Conservation (phyloP, 805 yeast species). For the Yarrowia sp. region DNA sequence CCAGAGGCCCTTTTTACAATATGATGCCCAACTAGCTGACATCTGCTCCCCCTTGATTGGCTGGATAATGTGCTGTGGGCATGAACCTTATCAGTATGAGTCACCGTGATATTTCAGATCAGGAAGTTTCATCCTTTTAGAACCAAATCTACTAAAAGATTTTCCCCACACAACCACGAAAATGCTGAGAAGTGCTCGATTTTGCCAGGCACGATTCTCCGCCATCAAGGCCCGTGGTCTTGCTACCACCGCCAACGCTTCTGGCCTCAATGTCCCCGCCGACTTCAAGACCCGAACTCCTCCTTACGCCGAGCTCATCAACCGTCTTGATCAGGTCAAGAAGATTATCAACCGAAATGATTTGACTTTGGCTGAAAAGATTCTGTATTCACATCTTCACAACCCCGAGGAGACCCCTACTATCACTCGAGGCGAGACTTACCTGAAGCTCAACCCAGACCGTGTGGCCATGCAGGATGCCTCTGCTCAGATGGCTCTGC, state of each 20-base stretch:
- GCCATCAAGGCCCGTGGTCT: slow-evolving; percentile 15
- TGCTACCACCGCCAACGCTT: slow-evolving; percentile 7
- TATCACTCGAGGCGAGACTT: slow-evolving; percentile 77
- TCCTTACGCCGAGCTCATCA: slow-evolving; percentile 74
- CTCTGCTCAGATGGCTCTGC: slow-evolving; percentile 98
- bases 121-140: background rate
- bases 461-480: slow-evolving; percentile 99
- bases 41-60: background rate
- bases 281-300: slow-evolving; percentile 73
- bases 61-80: slow-evolving; percentile 11
- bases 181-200: slow-evolving; percentile 24
- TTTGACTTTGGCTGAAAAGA: slow-evolving; percentile 90
- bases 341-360: slow-evolving; percentile 65
- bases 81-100: slow-evolving; percentile 19
- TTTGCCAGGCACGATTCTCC: slow-evolving; percentile 10
- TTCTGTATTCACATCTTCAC: slow-evolving; percentile 86
- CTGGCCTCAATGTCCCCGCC: slow-evolving; percentile 45
- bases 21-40: background rate
- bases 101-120: slow-evolving; percentile 23
- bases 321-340: slow-evolving; percentile 61
- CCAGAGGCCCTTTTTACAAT: background rate
- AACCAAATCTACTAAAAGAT: background rate
- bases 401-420: slow-evolving; percentile 70
- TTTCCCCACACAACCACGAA: slow-evolving; percentile 1
- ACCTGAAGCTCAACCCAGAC: slow-evolving; percentile 91